Conservation (phyloP, 225 moss, liverwort and hornwort species). For the Marchantia paleacea region DNA sequence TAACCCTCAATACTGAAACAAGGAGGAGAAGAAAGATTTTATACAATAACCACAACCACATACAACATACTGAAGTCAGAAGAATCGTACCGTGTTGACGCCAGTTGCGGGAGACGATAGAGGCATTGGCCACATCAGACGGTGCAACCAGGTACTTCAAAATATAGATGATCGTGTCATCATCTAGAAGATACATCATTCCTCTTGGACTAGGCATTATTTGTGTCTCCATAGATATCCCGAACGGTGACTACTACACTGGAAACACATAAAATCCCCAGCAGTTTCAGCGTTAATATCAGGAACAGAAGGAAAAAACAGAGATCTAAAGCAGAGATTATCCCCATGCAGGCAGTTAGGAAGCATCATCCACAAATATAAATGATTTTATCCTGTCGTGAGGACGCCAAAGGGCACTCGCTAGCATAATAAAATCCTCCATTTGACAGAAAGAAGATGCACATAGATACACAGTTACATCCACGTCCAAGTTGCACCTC, state of each 20-base stretch:
- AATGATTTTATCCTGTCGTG: no score
- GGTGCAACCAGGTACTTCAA: constrained; percentile 53
- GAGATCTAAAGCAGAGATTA: no score
- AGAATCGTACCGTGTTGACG: constrained; percentile 48
- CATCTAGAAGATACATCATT: constrained; percentile 57
- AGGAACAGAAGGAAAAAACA: neutral
- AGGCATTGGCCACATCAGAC: constrained; percentile 53
- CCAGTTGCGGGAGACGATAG: constrained; percentile 60
- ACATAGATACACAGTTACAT: no score
- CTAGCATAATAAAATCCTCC: no score
- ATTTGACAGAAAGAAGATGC: no score
- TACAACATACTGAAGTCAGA: neutral
- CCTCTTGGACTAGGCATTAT: constrained; percentile 19
- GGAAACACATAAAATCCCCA: neutral
- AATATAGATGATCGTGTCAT: constrained; percentile 62
- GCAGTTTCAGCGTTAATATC: neutral
- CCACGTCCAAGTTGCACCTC: no score
- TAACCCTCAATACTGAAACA: neutral
- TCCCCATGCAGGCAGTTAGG: no score
- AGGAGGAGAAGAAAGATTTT: neutral
- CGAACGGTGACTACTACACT: neutral
- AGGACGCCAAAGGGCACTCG: no score
- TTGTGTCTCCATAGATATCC: neutral
- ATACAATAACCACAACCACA: neutral
- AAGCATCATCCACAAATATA: no score